These are phyloP conservation scores for Fraxinus pennsylvanica DNA, from an alignment of 257 asterid genomes.

Conservation along the genomic window DNA sequence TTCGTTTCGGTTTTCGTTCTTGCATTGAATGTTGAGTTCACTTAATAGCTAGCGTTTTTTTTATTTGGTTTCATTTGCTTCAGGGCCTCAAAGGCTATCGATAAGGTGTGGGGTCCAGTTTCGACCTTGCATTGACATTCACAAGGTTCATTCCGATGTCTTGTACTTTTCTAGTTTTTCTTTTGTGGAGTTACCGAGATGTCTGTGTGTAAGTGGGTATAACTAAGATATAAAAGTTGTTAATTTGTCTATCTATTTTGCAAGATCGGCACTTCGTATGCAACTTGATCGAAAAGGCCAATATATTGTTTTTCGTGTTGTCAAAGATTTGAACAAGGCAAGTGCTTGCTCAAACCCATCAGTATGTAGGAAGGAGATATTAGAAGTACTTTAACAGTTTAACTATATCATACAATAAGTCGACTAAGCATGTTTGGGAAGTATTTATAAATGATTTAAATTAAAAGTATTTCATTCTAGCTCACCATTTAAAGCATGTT, in stretches of 20 bases:
- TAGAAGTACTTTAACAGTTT: not conserved
- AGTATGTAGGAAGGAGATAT: not conserved
- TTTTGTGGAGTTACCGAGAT: not conserved
- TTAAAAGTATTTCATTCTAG: not conserved
- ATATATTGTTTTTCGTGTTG: not conserved
- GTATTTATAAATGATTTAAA: no score
- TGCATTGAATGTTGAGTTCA: not conserved
- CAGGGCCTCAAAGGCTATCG: constrained; percentile 53
- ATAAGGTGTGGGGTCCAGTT: constrained; percentile 64
- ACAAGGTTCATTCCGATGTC: constrained; percentile 60
- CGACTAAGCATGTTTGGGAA: not conserved
- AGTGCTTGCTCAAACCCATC: not conserved
- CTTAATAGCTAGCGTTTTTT: not conserved
- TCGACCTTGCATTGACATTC: constrained; percentile 98
- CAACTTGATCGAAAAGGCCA: not conserved
- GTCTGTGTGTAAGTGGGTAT: not conserved
- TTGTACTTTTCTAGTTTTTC: not conserved
- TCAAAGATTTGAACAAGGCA: not conserved
- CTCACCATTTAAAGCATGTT: not conserved
- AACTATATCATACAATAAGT: not conserved
- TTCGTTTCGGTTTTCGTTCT: not conserved
- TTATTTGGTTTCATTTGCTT: constrained; percentile 5
- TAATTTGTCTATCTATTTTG: no score
- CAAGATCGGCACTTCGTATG: not conserved
- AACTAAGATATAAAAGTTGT: not conserved